Conservation (phyloP, 1,139 yeast species). For the Nakaseomyces bracarensis region DNA sequence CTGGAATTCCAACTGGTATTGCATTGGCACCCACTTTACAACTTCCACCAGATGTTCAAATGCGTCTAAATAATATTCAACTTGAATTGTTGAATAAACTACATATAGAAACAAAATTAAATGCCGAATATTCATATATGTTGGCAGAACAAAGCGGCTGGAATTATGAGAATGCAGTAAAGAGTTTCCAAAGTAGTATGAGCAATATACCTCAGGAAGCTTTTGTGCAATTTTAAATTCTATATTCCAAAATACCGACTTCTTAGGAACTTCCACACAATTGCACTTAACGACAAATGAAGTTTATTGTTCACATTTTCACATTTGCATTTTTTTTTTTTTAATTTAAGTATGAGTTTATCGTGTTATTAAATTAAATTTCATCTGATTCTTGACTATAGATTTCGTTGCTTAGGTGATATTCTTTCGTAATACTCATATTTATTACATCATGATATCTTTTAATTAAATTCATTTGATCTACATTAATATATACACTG, state of each 20-base stretch:
- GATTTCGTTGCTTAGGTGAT: no score
- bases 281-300: no score
- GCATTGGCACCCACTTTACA: conserved; percentile 27
- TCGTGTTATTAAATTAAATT: no score
- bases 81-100: conserved; percentile 59
- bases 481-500: no score
- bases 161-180: conserved; percentile 64
- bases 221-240: conserved; percentile 25
- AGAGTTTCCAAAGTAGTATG: conserved; percentile 60
- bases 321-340: no score
- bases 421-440: no score
- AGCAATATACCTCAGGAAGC: conserved; percentile 55
- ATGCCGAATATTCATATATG: conserved; percentile 70
- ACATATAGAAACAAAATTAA: conserved; percentile 66
- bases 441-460: no score
- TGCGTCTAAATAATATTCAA: conserved; percentile 47
- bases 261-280: background rate
- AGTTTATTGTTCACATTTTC: no score
- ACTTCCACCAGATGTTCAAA: conserved; percentile 44
- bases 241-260: background rate
- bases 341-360: no score
- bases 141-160: conserved; percentile 84
- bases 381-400: no score
- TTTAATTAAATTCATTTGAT: no score
- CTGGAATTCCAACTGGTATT: background rate